Percentiles rank a stretch among this genome's conserved stretches.
Conservation (phyloP, 2,329 filamentous ascomycete species). For the Aspergillus ochraceus region DNA sequence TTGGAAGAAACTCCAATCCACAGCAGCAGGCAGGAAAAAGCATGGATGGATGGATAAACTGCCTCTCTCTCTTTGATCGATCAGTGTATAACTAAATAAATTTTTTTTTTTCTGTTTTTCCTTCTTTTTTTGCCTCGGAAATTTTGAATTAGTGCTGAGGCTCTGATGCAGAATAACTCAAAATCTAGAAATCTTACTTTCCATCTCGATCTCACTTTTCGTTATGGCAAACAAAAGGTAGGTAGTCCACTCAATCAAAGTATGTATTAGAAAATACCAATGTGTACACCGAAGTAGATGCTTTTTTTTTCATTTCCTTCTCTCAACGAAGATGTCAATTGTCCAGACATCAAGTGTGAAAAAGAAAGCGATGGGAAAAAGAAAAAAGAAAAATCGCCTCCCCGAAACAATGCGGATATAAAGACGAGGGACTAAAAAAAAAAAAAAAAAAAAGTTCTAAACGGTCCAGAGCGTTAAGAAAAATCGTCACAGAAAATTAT, state of each 20-base stretch:
- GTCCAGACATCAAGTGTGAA: too few species aligned
- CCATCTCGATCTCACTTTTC: too few species aligned
- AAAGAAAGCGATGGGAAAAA: not conserved
- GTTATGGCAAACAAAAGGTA: too few species aligned
- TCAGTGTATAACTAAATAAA: not conserved
- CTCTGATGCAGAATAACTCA: too few species aligned
- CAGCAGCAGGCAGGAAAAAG: not conserved
- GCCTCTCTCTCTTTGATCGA: not conserved
- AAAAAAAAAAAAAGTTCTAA: not conserved
- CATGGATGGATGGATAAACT: too few species aligned
- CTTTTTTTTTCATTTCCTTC: too few species aligned
- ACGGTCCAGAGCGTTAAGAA: not conserved
- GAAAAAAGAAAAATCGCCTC: not conserved
- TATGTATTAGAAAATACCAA: not conserved
- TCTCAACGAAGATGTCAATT: too few species aligned
- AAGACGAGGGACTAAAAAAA: not conserved
- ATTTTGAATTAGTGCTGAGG: too few species aligned
- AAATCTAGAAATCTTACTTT: too few species aligned
- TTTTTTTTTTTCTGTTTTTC: too few species aligned
- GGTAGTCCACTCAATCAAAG: not conserved
- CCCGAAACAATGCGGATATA: not conserved
- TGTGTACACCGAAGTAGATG: too few species aligned
- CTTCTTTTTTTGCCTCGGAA: too few species aligned
- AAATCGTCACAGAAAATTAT: not conserved
- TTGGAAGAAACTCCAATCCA: not conserved